These are phyloP conservation scores for Calonectria hongkongensis DNA, from an alignment of 2,329 filamentous ascomycete genomes.

Conservation along the genomic window DNA sequence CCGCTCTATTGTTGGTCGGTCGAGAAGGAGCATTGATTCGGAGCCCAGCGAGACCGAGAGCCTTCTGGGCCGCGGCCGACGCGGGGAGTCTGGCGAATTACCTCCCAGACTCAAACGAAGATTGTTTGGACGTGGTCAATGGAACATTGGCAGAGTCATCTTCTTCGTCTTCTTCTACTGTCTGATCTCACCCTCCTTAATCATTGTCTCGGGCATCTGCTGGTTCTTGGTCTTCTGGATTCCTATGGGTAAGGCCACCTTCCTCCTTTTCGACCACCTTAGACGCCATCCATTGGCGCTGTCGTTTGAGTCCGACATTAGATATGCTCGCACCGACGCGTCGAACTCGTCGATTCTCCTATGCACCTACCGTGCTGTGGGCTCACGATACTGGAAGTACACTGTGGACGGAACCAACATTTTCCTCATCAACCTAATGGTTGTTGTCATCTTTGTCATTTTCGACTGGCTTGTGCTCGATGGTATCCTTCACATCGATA, in stretches of 20 bases:
- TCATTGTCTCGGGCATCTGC: constrained; percentile 90
- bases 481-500: constrained; percentile 80
- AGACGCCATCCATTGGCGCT: constrained; percentile 93
- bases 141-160: constrained; percentile 94
- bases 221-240: constrained; percentile 99
- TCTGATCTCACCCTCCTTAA: constrained; percentile 88
- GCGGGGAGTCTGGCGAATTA: constrained; percentile 67
- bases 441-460: constrained; percentile 94
- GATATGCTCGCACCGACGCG: constrained; percentile 82
- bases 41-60: constrained; percentile 90
- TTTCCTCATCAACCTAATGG: constrained; percentile 97
- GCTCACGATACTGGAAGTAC: constrained; percentile 98
- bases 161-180: constrained; percentile 99
- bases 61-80: constrained; percentile 80
- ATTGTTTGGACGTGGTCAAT: constrained; percentile 95
- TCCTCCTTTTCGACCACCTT: constrained; percentile 92
- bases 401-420: constrained; percentile 99
- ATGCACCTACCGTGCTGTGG: constrained; percentile 97
- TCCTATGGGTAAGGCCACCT: constrained; percentile 96
- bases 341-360: constrained; percentile 91
- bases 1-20: constrained; percentile 88
- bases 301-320: constrained; percentile 91
- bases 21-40: constrained; percentile 92
- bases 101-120: constrained; percentile 80
- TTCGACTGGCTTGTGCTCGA: constrained; percentile 91